Conservation (phyloP, 306 rosid genomes). For the Malus orientalis region DNA sequence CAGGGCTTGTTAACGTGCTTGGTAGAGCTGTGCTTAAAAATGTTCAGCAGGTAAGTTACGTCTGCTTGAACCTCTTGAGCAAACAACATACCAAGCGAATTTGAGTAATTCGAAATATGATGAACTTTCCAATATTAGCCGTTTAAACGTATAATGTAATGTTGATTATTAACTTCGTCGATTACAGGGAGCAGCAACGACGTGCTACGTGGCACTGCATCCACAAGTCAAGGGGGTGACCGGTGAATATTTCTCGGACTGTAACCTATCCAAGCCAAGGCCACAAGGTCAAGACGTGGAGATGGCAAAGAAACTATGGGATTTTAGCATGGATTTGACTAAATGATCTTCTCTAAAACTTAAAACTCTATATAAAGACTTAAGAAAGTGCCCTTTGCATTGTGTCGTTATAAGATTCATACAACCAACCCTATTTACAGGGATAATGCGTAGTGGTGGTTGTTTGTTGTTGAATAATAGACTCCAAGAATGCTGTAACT, state of each 20-base stretch:
- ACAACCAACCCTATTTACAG: too few species aligned
- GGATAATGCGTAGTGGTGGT: too few species aligned
- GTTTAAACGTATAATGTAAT: not conserved
- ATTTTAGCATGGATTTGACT: slow-evolving; percentile 46
- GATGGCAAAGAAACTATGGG: slow-evolving; percentile 74
- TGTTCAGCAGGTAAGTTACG: slow-evolving; percentile 52
- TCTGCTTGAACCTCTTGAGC: not conserved
- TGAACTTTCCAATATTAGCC: not conserved
- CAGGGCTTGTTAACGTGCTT: slow-evolving; percentile 35
- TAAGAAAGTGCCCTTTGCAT: too few species aligned
- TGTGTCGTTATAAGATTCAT: too few species aligned
- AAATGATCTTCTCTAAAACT: not conserved
- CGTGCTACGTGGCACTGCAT: slow-evolving; percentile 72
- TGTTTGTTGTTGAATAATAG: too few species aligned
- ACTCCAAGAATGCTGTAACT: too few species aligned
- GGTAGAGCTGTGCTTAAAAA: slow-evolving; percentile 51
- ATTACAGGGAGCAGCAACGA: slow-evolving; percentile 83
- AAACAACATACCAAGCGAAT: not conserved
- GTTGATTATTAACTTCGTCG: not conserved
- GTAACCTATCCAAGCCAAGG: slow-evolving; percentile 41
- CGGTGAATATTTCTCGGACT: slow-evolving; percentile 54
- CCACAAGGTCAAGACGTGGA: slow-evolving; percentile 35
- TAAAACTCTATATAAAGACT: too few species aligned
- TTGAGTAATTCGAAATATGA: not conserved
- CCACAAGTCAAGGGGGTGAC: slow-evolving; percentile 58